phyloP scores from a whole-genome alignment of 2,329 filamentous ascomycete genomes.

The Talaromyces funiculosus region DNA sequence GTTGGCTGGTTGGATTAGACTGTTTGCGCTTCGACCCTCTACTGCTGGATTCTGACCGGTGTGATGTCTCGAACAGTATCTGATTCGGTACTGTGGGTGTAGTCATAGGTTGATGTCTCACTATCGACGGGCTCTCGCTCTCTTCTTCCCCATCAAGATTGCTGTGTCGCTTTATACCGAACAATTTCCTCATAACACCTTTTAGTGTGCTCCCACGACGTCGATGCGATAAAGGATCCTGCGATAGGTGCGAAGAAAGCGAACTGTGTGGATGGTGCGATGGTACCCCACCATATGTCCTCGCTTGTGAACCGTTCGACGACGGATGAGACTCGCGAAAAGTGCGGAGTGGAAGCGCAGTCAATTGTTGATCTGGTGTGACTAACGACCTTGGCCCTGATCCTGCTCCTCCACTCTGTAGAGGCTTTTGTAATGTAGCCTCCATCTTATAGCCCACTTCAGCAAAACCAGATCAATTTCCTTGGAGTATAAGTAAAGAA shows the following conservation, averaged over 20 bases:
- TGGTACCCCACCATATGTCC: slow-evolving; percentile 6
- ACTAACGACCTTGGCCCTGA: slow-evolving; percentile 9
- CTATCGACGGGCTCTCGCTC: not conserved
- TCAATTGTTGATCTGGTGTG: slow-evolving; percentile 14
- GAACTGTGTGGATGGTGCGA: slow-evolving; percentile 22
- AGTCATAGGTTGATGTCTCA: not conserved
- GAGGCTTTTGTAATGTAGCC: slow-evolving; percentile 24
- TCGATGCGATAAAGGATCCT: slow-evolving; percentile 27
- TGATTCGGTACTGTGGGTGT: slow-evolving; percentile 11
- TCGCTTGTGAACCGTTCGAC: not conserved
- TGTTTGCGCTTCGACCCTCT: slow-evolving; percentile 7
- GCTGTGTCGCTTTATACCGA: slow-evolving; percentile 35
- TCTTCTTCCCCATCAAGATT: slow-evolving; percentile 27
- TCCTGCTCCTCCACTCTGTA: slow-evolving; percentile 15
- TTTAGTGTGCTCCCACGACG: slow-evolving; percentile 39
- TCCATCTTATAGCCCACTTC: slow-evolving; percentile 22
- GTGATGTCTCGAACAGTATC: slow-evolving; percentile 20
- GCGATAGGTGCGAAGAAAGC: slow-evolving; percentile 20
- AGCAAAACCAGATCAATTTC: not conserved
- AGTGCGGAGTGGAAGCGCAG: slow-evolving; percentile 10
- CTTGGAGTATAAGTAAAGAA: not conserved
- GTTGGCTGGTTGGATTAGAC: slow-evolving; percentile 4
- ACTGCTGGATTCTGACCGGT: slow-evolving; percentile 18
- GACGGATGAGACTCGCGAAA: slow-evolving; percentile 7
- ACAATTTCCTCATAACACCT: slow-evolving; percentile 42